phyloP scores from a whole-genome alignment of 2,329 filamentous ascomycete species.

The Arthrobotrys iridis region DNA sequence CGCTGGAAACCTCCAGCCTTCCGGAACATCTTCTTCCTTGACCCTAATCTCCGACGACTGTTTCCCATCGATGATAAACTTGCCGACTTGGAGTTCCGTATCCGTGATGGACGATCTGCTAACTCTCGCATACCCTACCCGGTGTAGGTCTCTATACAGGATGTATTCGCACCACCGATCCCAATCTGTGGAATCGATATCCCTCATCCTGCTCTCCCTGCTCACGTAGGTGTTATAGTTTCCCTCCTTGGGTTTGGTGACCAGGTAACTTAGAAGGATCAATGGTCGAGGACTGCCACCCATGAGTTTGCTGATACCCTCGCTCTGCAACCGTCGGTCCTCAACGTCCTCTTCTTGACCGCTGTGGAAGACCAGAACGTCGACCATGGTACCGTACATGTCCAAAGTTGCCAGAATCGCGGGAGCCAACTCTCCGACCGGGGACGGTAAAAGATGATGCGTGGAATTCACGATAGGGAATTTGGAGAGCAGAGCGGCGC shows the following conservation, averaged over 20 bases:
- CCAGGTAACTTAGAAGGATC: conserved; percentile 89
- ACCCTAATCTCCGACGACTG: conserved; percentile 70
- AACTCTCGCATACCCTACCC: conserved; percentile 88
- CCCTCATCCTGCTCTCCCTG: conserved; percentile 86
- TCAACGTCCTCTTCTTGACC: conserved; percentile 97
- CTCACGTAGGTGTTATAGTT: conserved; percentile 98
- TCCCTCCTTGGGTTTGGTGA: conserved; percentile 86
- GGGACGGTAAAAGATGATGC: conserved; percentile 91
- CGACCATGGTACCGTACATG: conserved; percentile 86
- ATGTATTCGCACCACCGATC: conserved; percentile 99
- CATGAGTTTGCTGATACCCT: conserved; percentile 90
- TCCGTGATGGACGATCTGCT: conserved; percentile 93
- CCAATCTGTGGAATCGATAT: conserved; percentile 92
- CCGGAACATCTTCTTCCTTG: conserved; percentile 77
- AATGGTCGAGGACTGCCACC: conserved; percentile 79
- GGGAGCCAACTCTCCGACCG: conserved; percentile 92
- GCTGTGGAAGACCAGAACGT: conserved; percentile 98
- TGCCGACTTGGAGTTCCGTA: conserved; percentile 92
- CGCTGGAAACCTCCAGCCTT: conserved; percentile 82
- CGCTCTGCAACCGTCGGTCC: conserved; percentile 83
- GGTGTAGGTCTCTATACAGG: conserved; percentile 85
- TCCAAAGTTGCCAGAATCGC: conserved; percentile 97
- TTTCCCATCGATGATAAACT: conserved; percentile 83
- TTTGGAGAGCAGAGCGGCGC: conserved; percentile 88
- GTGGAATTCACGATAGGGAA: conserved; percentile 98